Evolutionary conservation across 139 green algal species (phyloP).

Genomic region (Spirogloea muscicola): DNA sequence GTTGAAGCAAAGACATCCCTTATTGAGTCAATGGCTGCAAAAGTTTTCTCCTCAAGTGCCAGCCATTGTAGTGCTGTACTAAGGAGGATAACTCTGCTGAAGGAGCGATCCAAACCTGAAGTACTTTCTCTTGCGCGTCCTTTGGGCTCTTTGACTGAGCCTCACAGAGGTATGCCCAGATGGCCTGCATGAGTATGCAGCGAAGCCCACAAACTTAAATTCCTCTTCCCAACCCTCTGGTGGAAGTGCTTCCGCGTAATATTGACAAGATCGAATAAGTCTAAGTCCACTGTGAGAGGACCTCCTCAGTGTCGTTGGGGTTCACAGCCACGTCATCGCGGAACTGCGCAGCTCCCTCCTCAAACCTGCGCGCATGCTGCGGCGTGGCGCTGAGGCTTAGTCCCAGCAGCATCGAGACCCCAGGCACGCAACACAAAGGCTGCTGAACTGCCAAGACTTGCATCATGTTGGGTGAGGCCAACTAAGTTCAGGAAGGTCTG

Average conservation of each 20-base stretch:
- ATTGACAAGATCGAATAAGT: no score
- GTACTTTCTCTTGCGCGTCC: slow-evolving; percentile 62
- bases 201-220: no score
- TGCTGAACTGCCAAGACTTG: background rate
- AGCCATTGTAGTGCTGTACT: background rate
- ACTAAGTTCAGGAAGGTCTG: background rate
- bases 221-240: no score
- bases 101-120: slow-evolving; percentile 51
- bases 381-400: no score
- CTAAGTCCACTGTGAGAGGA: no score
- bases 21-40: background rate
- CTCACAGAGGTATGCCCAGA: slow-evolving; percentile 83
- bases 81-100: background rate
- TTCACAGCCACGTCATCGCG: slow-evolving; percentile 75
- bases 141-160: slow-evolving; percentile 59
- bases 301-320: slow-evolving; percentile 77
- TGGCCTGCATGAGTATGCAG: slow-evolving; percentile 68
- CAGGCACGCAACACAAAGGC: background rate
- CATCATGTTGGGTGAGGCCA: background rate
- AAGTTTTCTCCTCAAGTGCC: no score
- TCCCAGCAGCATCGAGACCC: background rate
- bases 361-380: slow-evolving; percentile 19
- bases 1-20: background rate
- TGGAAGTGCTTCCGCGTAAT: no score
- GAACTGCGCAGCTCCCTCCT: slow-evolving; percentile 66